Evolutionary conservation across 1,284 basidiomycete genomes (phyloP).

Genomic region (Puccinia polysora): DNA sequence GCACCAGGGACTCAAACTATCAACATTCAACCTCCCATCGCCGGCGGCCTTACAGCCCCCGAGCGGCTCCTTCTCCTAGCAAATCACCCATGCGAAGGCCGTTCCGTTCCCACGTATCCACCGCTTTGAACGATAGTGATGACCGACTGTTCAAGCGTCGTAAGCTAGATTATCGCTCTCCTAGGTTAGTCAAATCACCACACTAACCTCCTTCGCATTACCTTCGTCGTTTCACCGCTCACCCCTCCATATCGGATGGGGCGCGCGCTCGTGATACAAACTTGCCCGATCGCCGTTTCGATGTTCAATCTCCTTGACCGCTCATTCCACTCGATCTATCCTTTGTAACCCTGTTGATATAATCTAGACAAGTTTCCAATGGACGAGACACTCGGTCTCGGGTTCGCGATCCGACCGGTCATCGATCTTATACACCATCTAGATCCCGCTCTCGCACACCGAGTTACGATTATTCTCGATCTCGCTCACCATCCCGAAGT

Average conservation of each 20-base stretch:
- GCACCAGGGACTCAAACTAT: conserved; percentile 5
- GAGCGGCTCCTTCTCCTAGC: conserved; percentile 19
- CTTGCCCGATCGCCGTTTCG: too few relatives aligned
- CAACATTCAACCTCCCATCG: conserved; percentile 12
- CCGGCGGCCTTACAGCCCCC: conserved; percentile 19
- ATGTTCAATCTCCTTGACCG: too few relatives aligned
- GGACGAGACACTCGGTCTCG: not conserved
- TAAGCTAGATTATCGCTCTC: conserved; percentile 15
- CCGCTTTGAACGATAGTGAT: not conserved
- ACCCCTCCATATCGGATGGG: not conserved
- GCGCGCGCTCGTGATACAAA: conserved; percentile 3
- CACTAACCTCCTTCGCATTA: not conserved
- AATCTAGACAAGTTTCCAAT: too few relatives aligned
- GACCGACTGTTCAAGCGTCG: conserved; percentile 7
- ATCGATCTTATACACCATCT: conserved; percentile 8
- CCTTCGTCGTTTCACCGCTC: not conserved
- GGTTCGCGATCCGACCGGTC: conserved; percentile 3
- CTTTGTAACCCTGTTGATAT: too few relatives aligned
- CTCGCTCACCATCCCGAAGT: conserved; percentile 2
- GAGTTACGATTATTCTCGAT: too few relatives aligned
- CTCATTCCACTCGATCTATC: too few relatives aligned
- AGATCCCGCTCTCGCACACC: conserved; percentile 1
- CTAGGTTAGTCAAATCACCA: conserved; percentile 4
- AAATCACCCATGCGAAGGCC: conserved; percentile 27
- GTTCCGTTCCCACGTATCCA: conserved; percentile 1